Evolutionary conservation across 2,329 filamentous ascomycete species (phyloP).

Genomic region (Waltergamsia citrina): DNA sequence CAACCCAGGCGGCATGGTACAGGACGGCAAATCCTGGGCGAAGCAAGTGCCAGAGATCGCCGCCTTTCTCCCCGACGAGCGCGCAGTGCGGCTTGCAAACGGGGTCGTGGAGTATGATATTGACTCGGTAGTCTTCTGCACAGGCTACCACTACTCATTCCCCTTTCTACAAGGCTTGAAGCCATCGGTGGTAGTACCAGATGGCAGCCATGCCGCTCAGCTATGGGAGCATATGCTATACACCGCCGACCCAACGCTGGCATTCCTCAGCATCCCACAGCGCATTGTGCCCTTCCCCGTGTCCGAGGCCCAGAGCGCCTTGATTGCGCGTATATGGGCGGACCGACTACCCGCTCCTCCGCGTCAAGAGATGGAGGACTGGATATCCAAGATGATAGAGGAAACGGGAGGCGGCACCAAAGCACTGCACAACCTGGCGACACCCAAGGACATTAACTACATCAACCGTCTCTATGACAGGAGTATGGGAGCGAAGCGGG

Average conservation of each 20-base stretch:
- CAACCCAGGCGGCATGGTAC: constrained; percentile 9
- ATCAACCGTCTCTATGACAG: constrained; percentile 47
- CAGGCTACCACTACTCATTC: constrained; percentile 75
- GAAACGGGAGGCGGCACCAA: constrained; percentile 30
- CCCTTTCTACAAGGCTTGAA: constrained; percentile 50
- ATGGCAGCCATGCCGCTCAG: constrained; percentile 56
- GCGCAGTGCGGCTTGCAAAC: constrained; percentile 51
- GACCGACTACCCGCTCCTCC: constrained; percentile 48
- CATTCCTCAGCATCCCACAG: constrained; percentile 56
- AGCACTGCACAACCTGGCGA: constrained; percentile 29
- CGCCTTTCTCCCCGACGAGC: constrained; percentile 30
- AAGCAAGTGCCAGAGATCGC: constrained; percentile 34
- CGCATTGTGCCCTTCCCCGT: constrained; percentile 65
- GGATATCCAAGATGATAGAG: constrained; percentile 47
- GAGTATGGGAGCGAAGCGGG: constrained; percentile 26
- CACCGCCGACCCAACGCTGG: constrained; percentile 52
- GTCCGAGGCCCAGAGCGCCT: constrained; percentile 58
- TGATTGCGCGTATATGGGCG: constrained; percentile 58
- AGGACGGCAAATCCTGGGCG: constrained; percentile 17
- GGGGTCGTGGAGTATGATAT: constrained; percentile 53
- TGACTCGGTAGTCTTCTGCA: constrained; percentile 73
- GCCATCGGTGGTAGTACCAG: constrained; percentile 43
- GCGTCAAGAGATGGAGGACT: constrained; percentile 44
- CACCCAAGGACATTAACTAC: constrained; percentile 48
- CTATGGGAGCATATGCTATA: constrained; percentile 65